Percentiles rank a stretch among this genome's conserved stretches.
These are phyloP conservation scores for Pseudozyma tsukubaensis DNA, from an alignment of 1,284 basidiomycete species.

Conservation along the genomic window DNA sequence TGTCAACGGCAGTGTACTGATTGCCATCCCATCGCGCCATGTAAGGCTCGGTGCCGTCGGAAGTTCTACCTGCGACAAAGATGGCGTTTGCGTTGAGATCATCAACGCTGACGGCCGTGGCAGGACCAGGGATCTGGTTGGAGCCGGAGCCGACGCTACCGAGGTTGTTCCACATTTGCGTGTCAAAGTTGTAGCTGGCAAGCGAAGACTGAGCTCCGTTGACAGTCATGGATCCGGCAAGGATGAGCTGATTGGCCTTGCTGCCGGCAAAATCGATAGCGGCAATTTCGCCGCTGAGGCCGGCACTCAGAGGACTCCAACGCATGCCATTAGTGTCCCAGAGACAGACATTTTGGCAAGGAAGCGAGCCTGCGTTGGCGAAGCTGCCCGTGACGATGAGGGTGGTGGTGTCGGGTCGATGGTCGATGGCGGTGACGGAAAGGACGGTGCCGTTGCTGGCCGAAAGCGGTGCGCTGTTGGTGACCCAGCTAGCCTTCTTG, in stretches of 20 bases:
- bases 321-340: slow-evolving; percentile 78
- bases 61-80: slow-evolving; percentile 82
- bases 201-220: slow-evolving; percentile 77
- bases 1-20: slow-evolving; percentile 33
- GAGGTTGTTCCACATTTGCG: slow-evolving; percentile 75
- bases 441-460: slow-evolving; percentile 70
- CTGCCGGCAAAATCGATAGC: slow-evolving; percentile 78
- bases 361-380: slow-evolving; percentile 78
- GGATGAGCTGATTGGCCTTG: slow-evolving; percentile 62
- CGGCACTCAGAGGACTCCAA: slow-evolving; percentile 85
- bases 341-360: slow-evolving; percentile 83
- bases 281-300: slow-evolving; percentile 83
- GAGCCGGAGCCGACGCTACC: slow-evolving; percentile 75
- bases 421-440: slow-evolving; percentile 80
- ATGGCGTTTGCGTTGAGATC: slow-evolving; percentile 82
- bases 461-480: slow-evolving; percentile 47
- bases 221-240: slow-evolving; percentile 78
- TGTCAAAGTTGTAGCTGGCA: slow-evolving; percentile 78
- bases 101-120: slow-evolving; percentile 87
- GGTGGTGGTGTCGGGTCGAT: slow-evolving; percentile 76
- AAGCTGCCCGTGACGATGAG: slow-evolving; percentile 89
- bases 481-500: slow-evolving; percentile 50
- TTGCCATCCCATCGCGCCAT: slow-evolving; percentile 60
- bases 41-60: slow-evolving; percentile 51
- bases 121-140: slow-evolving; percentile 82